phyloP scores from a whole-genome alignment of 2,329 filamentous ascomycete species.

The Aspergillus cejpii region DNA sequence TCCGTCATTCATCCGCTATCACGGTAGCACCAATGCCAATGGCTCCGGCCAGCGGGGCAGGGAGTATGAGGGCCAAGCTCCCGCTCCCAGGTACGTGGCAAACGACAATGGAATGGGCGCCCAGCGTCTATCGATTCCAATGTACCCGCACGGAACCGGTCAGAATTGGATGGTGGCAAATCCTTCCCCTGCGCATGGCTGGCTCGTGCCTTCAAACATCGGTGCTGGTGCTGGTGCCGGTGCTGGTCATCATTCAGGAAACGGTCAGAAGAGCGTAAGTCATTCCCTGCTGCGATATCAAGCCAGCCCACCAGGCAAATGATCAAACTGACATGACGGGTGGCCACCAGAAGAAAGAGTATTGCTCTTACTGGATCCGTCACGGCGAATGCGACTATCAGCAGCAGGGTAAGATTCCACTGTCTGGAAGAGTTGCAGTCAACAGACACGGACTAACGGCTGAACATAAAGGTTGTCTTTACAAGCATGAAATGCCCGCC shows the following conservation, averaged over 20 bases:
- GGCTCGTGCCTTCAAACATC: conserved; percentile 10
- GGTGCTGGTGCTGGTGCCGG: neutral
- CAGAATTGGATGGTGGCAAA: conserved; percentile 15
- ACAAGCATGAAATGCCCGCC: conserved; percentile 82
- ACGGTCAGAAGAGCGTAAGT: conserved; percentile 21
- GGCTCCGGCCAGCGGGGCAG: conserved; percentile 7
- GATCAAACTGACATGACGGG: conserved; percentile 9
- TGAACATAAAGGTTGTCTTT: conserved; percentile 60
- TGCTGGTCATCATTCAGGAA: neutral
- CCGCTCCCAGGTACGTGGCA: conserved; percentile 17
- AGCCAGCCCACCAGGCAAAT: neutral
- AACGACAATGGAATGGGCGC: conserved; percentile 17
- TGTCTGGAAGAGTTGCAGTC: neutral
- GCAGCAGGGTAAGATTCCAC: conserved; percentile 55
- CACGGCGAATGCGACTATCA: conserved; percentile 77
- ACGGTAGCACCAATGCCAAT: conserved; percentile 6
- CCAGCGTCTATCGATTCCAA: conserved; percentile 19
- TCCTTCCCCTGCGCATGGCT: conserved; percentile 8
- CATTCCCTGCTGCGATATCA: neutral
- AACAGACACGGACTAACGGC: neutral
- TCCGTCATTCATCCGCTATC: neutral
- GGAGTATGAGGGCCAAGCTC: conserved; percentile 16
- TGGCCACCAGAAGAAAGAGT: conserved; percentile 55
- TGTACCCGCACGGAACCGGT: conserved; percentile 17
- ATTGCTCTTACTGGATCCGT: conserved; percentile 85